Conservation (phyloP, 225 moss, liverwort and hornwort species). For the Lunularia cruciata region DNA sequence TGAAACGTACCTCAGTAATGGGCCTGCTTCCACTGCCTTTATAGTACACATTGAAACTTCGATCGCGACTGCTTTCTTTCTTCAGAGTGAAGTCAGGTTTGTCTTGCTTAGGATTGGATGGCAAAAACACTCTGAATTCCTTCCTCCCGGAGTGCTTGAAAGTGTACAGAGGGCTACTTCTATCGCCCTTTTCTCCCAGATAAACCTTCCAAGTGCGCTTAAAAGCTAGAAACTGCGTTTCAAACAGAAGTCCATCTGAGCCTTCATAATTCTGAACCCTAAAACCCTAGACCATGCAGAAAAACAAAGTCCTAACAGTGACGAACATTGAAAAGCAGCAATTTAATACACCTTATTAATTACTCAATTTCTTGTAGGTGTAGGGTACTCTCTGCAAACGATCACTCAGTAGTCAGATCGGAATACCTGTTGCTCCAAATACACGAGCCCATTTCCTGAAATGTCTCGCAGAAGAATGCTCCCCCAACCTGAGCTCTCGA, state of each 20-base stretch:
- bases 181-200: slow-evolving; percentile 15
- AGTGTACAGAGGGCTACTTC: not conserved
- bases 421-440: slow-evolving; percentile 13
- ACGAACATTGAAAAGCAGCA: too few species aligned
- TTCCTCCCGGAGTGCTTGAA: slow-evolving; percentile 11
- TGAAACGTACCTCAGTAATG: slow-evolving; percentile 9
- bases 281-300: not conserved
- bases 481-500: slow-evolving; percentile 15
- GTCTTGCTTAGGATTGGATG: not conserved
- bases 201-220: slow-evolving; percentile 19
- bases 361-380: too few species aligned
- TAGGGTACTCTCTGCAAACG: too few species aligned
- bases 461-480: slow-evolving; percentile 17
- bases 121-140: slow-evolving; percentile 15
- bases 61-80: slow-evolving; percentile 4
- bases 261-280: not conserved
- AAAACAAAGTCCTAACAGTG: too few species aligned
- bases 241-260: not conserved
- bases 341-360: too few species aligned
- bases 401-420: not conserved
- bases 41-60: slow-evolving; percentile 15
- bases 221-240: not conserved
- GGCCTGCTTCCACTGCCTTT: not conserved
- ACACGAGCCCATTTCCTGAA: slow-evolving; percentile 15
- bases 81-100: slow-evolving; percentile 17